phyloP scores from a whole-genome alignment of 768 basidiomycete species.

The Daedaleopsis sinensis region DNA sequence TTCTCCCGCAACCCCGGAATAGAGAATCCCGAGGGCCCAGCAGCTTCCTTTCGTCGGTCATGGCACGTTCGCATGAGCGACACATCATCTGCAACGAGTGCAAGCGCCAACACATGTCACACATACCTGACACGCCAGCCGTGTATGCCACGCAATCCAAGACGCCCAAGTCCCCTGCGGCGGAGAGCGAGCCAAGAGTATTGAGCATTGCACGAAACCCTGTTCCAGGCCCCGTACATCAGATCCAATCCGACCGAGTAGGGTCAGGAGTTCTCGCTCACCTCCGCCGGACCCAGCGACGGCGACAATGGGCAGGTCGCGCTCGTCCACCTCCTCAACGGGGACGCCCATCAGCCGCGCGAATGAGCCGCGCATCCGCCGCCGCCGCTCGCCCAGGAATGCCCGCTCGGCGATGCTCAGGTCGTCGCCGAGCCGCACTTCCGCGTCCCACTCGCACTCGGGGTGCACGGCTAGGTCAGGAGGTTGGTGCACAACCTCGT shows the following conservation, averaged over 20 bases:
- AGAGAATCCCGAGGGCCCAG: slow-evolving; percentile 30
- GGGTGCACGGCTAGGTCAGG: slow-evolving; percentile 25
- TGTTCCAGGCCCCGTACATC: not conserved
- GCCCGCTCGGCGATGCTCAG: slow-evolving; percentile 28
- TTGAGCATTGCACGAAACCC: slow-evolving; percentile 33
- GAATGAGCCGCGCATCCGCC: slow-evolving; percentile 22
- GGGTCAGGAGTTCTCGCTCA: not conserved
- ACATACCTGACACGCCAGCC: slow-evolving; percentile 30
- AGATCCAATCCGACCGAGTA: too few species aligned
- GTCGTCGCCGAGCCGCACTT: slow-evolving; percentile 30
- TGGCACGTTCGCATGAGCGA: too few species aligned
- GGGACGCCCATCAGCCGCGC: slow-evolving; percentile 26
- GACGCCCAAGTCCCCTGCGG: slow-evolving; percentile 22
- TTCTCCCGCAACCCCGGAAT: slow-evolving; percentile 29
- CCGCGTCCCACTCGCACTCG: slow-evolving; percentile 31
- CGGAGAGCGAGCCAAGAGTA: slow-evolving; percentile 26
- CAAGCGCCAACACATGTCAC: slow-evolving; percentile 6
- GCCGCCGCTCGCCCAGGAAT: slow-evolving; percentile 24
- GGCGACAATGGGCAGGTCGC: slow-evolving; percentile 29
- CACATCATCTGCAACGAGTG: not conserved
- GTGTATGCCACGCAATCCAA: slow-evolving; percentile 27
- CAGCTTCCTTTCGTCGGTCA: slow-evolving; percentile 23
- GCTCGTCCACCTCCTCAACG: slow-evolving; percentile 26
- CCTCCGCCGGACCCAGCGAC: slow-evolving; percentile 32
- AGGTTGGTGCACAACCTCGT: slow-evolving; percentile 24